These are phyloP conservation scores for Flaveria ramosissima DNA, from an alignment of 129 eudicot species.

Conservation along the genomic window DNA sequence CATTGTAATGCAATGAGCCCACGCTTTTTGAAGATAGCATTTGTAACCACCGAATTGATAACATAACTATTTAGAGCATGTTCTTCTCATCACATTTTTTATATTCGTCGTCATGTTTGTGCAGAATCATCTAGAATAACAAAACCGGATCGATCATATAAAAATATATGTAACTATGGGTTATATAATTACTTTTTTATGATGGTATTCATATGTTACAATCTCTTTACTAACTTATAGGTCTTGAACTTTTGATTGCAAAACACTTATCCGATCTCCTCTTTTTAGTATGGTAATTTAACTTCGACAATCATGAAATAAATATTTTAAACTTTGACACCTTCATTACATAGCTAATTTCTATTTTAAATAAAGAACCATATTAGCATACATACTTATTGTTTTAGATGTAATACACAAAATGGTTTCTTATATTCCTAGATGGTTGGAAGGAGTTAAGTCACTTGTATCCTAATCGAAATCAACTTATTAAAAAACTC, in stretches of 20 bases:
- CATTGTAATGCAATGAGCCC: conserved; percentile 14
- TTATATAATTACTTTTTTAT: neutral
- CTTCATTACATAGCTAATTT: too few species aligned
- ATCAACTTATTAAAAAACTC: too few species aligned
- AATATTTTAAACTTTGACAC: neutral
- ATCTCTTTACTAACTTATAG: neutral
- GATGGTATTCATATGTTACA: neutral
- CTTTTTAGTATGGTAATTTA: neutral
- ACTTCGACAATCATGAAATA: neutral
- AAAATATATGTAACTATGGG: neutral
- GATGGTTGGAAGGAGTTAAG: too few species aligned
- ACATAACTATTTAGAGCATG: neutral
- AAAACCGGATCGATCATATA: neutral
- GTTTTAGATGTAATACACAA: neutral
- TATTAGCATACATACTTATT: too few species aligned
- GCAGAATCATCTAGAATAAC: neutral
- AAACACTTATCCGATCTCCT: neutral
- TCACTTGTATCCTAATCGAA: too few species aligned
- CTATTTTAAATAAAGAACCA: too few species aligned
- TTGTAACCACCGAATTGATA: conserved; percentile 4
- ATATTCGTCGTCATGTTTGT: conserved; percentile 1
- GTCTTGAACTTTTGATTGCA: neutral
- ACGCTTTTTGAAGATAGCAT: conserved; percentile 27
- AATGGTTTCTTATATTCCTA: too few species aligned
- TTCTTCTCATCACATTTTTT: neutral